Conservation (phyloP, 2,329 filamentous ascomycete species). For the Elsinoe necatrix region DNA sequence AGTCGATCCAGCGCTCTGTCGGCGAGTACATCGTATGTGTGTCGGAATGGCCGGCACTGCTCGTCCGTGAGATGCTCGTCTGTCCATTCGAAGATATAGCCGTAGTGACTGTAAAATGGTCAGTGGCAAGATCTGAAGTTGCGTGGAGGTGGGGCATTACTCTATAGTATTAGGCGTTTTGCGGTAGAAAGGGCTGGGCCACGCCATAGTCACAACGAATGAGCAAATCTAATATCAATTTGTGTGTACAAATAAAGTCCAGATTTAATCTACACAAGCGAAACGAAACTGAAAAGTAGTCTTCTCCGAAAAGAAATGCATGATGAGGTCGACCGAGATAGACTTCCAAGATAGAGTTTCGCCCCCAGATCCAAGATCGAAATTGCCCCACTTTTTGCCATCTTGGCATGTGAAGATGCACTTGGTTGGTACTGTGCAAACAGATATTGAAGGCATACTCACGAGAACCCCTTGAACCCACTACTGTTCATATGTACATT, state of each 20-base stretch:
- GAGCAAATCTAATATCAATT: not conserved
- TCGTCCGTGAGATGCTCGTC: conserved; percentile 53
- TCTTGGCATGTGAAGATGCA: not conserved
- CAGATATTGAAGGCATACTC: not conserved
- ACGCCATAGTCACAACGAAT: conserved; percentile 31
- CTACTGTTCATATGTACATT: not conserved
- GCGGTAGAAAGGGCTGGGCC: conserved; percentile 35
- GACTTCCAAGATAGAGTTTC: conserved; percentile 11
- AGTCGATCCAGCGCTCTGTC: conserved; percentile 57
- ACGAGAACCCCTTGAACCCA: no score
- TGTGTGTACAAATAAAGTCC: not conserved
- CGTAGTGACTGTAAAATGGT: conserved; percentile 44
- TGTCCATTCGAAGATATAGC: conserved; percentile 62
- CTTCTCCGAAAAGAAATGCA: not conserved
- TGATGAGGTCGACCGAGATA: conserved; percentile 9
- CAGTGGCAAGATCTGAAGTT: conserved; percentile 17
- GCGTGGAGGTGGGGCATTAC: conserved; percentile 27
- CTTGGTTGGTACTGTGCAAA: not conserved
- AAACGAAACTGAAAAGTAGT: conserved; percentile 3
- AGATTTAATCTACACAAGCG: not conserved
- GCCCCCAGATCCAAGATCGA: conserved; percentile 9
- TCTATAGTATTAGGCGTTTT: conserved; percentile 36
- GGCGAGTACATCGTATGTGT: conserved; percentile 60
- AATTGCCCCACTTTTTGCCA: not conserved
- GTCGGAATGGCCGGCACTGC: conserved; percentile 52